These are phyloP conservation scores for Dictyostelium firmibasis DNA, from an alignment of 78 protist species.

Conservation along the genomic window DNA sequence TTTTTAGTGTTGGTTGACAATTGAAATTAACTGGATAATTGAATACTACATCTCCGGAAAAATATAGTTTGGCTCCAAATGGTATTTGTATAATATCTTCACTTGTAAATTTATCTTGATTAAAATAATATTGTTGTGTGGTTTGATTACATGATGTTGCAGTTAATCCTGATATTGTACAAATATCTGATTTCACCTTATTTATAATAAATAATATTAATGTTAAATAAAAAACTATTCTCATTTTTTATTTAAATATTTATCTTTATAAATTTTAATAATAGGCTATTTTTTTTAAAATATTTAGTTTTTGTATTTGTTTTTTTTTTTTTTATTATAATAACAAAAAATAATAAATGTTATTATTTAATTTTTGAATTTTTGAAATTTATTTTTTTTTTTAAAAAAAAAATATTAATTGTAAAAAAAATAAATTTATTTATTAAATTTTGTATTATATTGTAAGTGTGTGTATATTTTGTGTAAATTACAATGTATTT, in stretches of 20 bases:
- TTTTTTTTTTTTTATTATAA: background rate
- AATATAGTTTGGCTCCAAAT: background rate
- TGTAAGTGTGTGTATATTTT: background rate
- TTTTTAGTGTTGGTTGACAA: background rate
- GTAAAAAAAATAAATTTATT: no score
- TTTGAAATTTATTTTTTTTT: no score
- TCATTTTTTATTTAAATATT: background rate
- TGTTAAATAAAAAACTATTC: background rate
- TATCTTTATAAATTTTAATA: background rate
- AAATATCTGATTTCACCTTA: background rate
- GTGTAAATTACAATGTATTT: background rate
- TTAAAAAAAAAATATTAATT: background rate
- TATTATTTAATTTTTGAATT: no score
- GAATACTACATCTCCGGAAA: conserved; percentile 2
- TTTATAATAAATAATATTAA: background rate
- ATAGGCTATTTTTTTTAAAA: background rate
- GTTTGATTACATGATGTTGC: background rate
- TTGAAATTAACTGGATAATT: conserved; percentile 1
- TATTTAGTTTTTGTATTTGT: no score
- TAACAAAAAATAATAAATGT: background rate
- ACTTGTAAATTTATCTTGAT: background rate
- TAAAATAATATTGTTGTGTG: background rate
- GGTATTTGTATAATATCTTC: background rate
- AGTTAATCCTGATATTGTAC: background rate
- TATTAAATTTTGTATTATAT: background rate